phyloP scores from a whole-genome alignment of 148 eudicot species.

The Rhododendron ferrugineum region DNA sequence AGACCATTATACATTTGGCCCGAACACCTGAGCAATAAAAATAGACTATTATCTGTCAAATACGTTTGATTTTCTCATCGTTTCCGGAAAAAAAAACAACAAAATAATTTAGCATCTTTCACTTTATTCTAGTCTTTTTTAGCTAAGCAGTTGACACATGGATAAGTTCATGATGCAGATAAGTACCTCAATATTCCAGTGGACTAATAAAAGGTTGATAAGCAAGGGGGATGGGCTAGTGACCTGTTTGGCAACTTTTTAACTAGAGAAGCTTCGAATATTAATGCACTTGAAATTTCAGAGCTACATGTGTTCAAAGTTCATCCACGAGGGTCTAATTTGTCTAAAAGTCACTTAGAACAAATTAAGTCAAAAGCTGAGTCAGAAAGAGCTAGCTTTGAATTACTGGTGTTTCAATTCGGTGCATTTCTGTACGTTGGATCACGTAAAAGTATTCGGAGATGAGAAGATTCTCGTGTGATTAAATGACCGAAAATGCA shows the following conservation, averaged over 20 bases:
- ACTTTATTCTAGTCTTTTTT: background rate
- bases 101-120: background rate
- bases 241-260: conserved; percentile 2
- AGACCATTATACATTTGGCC: background rate
- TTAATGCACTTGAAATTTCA: conserved; percentile 3
- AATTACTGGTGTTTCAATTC: background rate
- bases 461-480: too few relatives aligned
- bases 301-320: background rate
- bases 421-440: too few relatives aligned
- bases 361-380: background rate
- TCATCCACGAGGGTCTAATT: background rate
- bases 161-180: background rate
- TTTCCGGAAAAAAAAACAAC: background rate
- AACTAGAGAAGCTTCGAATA: conserved; percentile 9
- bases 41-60: background rate
- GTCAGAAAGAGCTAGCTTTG: background rate
- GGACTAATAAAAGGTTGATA: background rate
- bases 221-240: background rate
- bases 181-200: background rate
- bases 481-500: too few relatives aligned
- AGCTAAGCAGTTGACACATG: background rate
- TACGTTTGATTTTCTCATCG: background rate
- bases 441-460: too few relatives aligned
- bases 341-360: background rate
- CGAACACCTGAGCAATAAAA: background rate